Evolutionary conservation across 179 eudicot species (phyloP).

Genomic region (Nepenthes alata): DNA sequence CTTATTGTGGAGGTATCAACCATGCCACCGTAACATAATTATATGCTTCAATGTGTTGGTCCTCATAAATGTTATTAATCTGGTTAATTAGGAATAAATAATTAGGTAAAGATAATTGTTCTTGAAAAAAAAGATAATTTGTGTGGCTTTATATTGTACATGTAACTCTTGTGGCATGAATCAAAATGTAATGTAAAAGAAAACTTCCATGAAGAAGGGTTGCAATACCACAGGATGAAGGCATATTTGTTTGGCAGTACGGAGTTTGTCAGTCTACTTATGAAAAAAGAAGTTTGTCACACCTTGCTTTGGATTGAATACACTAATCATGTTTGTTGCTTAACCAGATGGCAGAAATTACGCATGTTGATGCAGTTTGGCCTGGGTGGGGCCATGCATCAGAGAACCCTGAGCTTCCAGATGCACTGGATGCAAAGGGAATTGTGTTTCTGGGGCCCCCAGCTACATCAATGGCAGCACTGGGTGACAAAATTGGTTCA

Average conservation of each 20-base stretch:
- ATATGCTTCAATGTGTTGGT: background rate
- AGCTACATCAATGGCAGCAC: conserved; percentile 80
- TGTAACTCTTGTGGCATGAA: too few species aligned
- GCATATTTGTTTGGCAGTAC: too few species aligned
- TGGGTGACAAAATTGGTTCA: conserved; percentile 98
- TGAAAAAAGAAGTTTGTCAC: too few species aligned
- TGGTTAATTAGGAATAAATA: background rate
- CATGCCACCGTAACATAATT: conserved; percentile 5
- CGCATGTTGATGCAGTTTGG: conserved; percentile 99
- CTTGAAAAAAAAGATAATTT: background rate
- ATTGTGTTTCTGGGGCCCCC: conserved; percentile 94
- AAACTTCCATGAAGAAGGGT: too few species aligned
- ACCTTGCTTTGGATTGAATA: too few species aligned
- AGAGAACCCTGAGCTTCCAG: conserved; percentile 96
- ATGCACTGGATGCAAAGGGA: conserved; percentile 79
- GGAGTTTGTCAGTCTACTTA: too few species aligned
- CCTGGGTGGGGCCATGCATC: conserved; percentile 99
- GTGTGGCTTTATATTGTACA: background rate
- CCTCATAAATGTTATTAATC: background rate
- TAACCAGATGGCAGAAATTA: conserved; percentile 80
- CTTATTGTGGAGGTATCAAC: conserved; percentile 82
- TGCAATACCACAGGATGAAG: too few species aligned
- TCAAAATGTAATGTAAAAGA: too few species aligned
- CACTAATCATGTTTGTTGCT: conserved; percentile 1
- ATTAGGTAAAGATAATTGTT: background rate